Evolutionary conservation across 2,329 filamentous ascomycete genomes (phyloP).

Genomic region (Dactylellina sp.): DNA sequence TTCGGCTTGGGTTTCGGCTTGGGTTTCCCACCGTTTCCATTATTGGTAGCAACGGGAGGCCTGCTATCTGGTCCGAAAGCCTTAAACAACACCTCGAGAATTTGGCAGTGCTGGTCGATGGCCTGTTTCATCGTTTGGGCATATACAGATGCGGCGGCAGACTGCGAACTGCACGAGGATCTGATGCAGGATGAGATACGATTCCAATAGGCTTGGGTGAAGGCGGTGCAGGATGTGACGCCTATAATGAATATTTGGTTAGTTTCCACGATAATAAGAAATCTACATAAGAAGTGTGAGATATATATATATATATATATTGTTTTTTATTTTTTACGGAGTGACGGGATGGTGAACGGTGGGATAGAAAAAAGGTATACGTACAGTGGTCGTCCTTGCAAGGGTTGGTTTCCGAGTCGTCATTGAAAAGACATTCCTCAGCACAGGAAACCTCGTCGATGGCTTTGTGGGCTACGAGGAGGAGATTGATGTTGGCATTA

Average conservation of each 20-base stretch:
- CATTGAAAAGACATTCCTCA: conserved; percentile 23
- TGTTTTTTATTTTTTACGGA: no score
- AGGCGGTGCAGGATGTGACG: conserved; percentile 28
- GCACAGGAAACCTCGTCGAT: conserved; percentile 38
- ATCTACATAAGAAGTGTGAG: no score
- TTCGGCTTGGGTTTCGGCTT: conserved; percentile 7
- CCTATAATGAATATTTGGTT: conserved; percentile 10
- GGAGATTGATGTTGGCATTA: conserved; percentile 19
- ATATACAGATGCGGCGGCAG: conserved; percentile 7
- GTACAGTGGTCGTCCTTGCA: conserved; percentile 36
- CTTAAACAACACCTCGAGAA: conserved; percentile 10
- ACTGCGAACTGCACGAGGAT: conserved; percentile 7
- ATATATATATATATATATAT: no score
- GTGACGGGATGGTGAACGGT: neutral
- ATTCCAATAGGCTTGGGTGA: conserved; percentile 32
- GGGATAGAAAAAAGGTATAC: neutral
- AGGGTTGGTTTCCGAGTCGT: conserved; percentile 10
- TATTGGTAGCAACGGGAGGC: neutral
- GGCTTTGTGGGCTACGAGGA: conserved; percentile 28
- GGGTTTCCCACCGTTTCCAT: neutral
- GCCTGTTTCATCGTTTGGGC: conserved; percentile 26
- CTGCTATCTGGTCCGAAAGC: conserved; percentile 10
- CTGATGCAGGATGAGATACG: conserved; percentile 26
- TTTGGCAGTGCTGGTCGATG: conserved; percentile 6
- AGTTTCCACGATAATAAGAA: no score